Conservation (phyloP, 2,329 filamentous ascomycete genomes). For the Fusarium pininemorale region DNA sequence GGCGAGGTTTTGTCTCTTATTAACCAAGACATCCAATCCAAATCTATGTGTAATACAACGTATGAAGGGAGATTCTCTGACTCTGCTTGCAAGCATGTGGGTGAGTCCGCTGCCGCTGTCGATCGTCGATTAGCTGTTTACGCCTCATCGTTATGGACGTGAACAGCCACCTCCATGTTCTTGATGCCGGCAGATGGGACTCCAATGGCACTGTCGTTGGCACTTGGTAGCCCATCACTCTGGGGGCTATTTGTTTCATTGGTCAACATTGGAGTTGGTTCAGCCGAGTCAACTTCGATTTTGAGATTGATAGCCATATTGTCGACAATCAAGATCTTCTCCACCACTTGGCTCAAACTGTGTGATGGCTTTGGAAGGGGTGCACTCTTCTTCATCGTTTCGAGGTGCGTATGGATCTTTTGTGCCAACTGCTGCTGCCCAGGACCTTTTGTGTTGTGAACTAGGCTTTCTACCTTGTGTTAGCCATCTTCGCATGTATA, state of each 20-base stretch:
- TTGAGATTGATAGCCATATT: slow-evolving; percentile 47
- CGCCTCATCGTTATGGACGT: slow-evolving; percentile 47
- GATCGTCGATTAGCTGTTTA: slow-evolving; percentile 16
- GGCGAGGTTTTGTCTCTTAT: background rate
- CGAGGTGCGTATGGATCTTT: slow-evolving; percentile 68
- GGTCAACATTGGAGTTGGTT: slow-evolving; percentile 72
- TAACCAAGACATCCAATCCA: slow-evolving; percentile 9
- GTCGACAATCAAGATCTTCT: slow-evolving; percentile 5
- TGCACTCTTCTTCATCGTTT: slow-evolving; percentile 57
- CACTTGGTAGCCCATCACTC: slow-evolving; percentile 72
- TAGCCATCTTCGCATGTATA: slow-evolving; percentile 3
- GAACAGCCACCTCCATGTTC: slow-evolving; percentile 26
- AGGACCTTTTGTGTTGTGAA: slow-evolving; percentile 63
- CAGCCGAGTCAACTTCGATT: slow-evolving; percentile 60
- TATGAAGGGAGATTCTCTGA: background rate
- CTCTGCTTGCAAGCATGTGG: background rate
- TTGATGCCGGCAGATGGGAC: slow-evolving; percentile 46
- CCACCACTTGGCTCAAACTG: background rate
- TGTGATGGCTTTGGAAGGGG: slow-evolving; percentile 64
- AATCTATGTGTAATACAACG: slow-evolving; percentile 32
- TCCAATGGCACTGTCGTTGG: slow-evolving; percentile 64
- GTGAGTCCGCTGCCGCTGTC: background rate
- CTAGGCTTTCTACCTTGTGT: slow-evolving; percentile 75
- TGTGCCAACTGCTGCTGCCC: slow-evolving; percentile 68
- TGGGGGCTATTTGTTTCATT: slow-evolving; percentile 75